phyloP scores from a whole-genome alignment of 169 alveolate genomes.

The Neospora caninum region DNA sequence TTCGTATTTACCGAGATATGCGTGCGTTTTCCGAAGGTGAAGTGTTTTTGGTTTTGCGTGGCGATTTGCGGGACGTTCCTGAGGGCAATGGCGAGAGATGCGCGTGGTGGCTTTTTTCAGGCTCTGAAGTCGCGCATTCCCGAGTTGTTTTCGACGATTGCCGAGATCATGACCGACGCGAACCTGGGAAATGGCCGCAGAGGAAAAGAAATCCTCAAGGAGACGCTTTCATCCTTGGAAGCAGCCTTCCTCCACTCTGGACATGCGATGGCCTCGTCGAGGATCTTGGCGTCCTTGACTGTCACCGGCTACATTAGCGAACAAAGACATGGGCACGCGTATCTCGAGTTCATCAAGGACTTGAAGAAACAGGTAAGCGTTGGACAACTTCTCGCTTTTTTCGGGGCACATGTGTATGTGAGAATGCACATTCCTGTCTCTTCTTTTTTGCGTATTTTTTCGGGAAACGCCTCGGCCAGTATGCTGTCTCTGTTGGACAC shows the following conservation, averaged over 20 bases:
- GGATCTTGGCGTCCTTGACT: slow-evolving; percentile 6
- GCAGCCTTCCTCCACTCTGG: slow-evolving; percentile 21
- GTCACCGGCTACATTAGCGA: slow-evolving; percentile 56
- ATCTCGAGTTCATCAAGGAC: slow-evolving; percentile 23
- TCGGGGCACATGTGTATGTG: neutral
- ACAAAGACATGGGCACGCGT: slow-evolving; percentile 17
- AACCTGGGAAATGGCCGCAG: slow-evolving; percentile 12
- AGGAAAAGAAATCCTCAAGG: slow-evolving; percentile 41
- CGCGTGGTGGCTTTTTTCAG: neutral
- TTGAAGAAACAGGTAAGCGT: slow-evolving; percentile 32
- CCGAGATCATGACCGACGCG: neutral
- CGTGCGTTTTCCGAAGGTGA: neutral
- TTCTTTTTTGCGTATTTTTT: neutral
- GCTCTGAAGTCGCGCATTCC: slow-evolving; percentile 11
- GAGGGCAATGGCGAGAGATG: no score
- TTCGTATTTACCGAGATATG: no score
- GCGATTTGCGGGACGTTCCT: neutral
- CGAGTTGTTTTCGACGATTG: neutral
- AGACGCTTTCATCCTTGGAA: slow-evolving; percentile 12
- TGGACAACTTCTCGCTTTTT: neutral
- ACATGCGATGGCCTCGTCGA: neutral
- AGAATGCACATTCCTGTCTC: neutral
- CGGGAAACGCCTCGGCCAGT: no score
- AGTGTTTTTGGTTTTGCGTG: no score
- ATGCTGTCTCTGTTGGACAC: no score